phyloP scores from a whole-genome alignment of 176 grass and related monocot genomes.

The Elymus sibiricus region DNA sequence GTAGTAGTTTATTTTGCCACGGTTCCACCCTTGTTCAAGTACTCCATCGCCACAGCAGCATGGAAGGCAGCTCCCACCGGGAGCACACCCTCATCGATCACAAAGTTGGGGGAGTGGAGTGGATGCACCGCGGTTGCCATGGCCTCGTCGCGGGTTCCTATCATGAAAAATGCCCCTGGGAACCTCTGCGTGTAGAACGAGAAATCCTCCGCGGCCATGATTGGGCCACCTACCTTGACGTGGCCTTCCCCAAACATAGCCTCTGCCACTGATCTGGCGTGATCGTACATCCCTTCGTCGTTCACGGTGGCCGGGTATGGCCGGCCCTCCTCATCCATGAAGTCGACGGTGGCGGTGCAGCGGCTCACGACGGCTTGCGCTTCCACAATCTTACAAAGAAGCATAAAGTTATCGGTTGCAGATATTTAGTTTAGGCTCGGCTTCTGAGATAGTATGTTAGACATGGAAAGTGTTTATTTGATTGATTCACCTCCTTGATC shows the following conservation, averaged over 20 bases:
- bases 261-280: background rate
- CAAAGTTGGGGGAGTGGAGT: slow-evolving; percentile 3
- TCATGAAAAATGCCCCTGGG: slow-evolving; percentile 2
- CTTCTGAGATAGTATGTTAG: background rate
- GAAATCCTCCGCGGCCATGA: background rate
- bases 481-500: background rate
- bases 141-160: background rate
- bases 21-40: background rate
- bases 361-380: background rate
- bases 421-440: background rate
- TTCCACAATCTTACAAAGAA: background rate
- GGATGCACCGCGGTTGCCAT: background rate
- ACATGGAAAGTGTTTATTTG: background rate
- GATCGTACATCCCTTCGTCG: background rate
- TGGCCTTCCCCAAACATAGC: background rate
- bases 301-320: slow-evolving; percentile 10
- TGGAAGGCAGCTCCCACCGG: background rate
- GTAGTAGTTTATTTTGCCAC: background rate
- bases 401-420: background rate
- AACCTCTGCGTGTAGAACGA: background rate
- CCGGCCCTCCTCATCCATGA: background rate
- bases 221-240: background rate
- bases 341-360: background rate
- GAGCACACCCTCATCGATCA: background rate
- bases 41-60: background rate